phyloP scores from a whole-genome alignment of 164 flowering plant genomes.

The Taxillus chinensis region DNA sequence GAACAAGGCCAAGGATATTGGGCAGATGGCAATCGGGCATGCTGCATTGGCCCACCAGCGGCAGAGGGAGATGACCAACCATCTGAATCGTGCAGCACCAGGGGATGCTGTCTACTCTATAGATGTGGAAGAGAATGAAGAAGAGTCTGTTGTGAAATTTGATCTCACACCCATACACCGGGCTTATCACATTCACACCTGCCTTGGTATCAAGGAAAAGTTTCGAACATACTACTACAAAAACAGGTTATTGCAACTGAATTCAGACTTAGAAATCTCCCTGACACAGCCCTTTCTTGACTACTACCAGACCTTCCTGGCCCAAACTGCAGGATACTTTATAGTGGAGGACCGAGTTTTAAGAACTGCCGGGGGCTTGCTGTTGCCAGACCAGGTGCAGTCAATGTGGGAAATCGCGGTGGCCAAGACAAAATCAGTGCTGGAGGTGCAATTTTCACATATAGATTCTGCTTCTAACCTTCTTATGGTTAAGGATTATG shows the following conservation, averaged over 20 bases:
- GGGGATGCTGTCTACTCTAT: background rate
- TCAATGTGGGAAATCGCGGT: constrained; percentile 1
- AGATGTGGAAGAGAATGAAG: background rate
- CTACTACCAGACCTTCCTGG: background rate
- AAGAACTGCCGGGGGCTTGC: background rate
- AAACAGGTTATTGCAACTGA: background rate
- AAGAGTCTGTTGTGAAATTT: background rate
- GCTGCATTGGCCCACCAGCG: background rate
- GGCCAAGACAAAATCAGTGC: background rate
- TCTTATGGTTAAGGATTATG: constrained; percentile 1
- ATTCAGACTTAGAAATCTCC: background rate
- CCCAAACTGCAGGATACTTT: background rate
- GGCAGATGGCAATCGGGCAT: background rate
- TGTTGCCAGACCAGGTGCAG: background rate
- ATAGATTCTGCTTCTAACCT: constrained; percentile 1
- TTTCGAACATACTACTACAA: background rate
- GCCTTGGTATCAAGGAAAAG: background rate
- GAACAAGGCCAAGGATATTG: background rate
- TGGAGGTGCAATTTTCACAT: background rate
- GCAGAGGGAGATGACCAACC: background rate
- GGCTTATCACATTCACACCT: constrained; percentile 1
- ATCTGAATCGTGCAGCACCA: background rate
- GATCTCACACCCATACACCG: background rate
- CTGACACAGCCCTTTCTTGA: background rate
- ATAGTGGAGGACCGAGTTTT: constrained; percentile 1